phyloP scores from a whole-genome alignment of 768 basidiomycete species.

The Trametes gibbosa region DNA sequence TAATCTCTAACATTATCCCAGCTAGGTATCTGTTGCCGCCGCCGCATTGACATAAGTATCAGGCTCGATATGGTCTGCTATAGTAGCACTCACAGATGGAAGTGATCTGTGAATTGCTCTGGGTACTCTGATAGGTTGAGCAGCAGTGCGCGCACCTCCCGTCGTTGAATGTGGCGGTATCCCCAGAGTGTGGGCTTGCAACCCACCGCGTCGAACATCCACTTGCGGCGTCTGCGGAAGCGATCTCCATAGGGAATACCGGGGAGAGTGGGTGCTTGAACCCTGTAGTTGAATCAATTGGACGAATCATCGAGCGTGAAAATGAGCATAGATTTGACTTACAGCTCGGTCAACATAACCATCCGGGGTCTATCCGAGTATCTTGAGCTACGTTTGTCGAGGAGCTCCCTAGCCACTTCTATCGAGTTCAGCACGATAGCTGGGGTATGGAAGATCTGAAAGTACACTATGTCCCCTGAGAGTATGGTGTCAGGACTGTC shows the following conservation, averaged over 20 bases:
- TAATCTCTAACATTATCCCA: slow-evolving; percentile 10
- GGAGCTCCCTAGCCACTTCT: slow-evolving; percentile 26
- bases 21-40: slow-evolving; percentile 20
- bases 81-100: background rate
- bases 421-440: slow-evolving; percentile 26
- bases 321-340: background rate
- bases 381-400: slow-evolving; percentile 26
- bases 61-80: background rate
- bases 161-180: slow-evolving; percentile 8
- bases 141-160: slow-evolving; percentile 11
- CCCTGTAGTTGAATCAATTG: no score
- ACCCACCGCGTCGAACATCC: slow-evolving; percentile 15
- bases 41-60: background rate
- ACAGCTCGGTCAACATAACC: slow-evolving; percentile 15
- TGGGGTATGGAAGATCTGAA: slow-evolving; percentile 19
- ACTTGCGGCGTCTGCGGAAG: slow-evolving; percentile 17
- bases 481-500: background rate
- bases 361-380: slow-evolving; percentile 29
- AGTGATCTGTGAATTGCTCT: background rate
- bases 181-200: background rate
- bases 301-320: background rate
- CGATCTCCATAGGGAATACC: slow-evolving; percentile 11
- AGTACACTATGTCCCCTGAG: slow-evolving; percentile 21
- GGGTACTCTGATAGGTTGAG: slow-evolving; percentile 10
- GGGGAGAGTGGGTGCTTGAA: slow-evolving; percentile 6